Percentiles rank a stretch among this genome's conserved stretches.
Evolutionary conservation across 345 rosid genomes (phyloP).

Genomic region (Kandelia obovata): DNA sequence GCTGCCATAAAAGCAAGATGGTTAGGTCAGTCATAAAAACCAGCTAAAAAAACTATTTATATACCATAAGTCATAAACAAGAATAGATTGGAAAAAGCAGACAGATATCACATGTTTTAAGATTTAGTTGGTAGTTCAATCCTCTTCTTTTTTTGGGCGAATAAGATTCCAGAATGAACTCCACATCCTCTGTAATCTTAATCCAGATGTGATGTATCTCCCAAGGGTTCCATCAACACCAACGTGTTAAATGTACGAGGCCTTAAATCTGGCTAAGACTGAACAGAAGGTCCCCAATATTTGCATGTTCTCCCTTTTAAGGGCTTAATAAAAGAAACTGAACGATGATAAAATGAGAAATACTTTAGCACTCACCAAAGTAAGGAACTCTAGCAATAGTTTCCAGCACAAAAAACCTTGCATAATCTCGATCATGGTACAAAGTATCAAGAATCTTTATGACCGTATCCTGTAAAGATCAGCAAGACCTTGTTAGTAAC

Average conservation of each 20-base stretch:
- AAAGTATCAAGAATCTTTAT: constrained; percentile 78
- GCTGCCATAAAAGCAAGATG: constrained; percentile 43
- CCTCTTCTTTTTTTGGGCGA: too few species aligned
- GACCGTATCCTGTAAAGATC: constrained; percentile 64
- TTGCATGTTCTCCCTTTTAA: not conserved
- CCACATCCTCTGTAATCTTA: not conserved
- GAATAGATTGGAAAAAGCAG: constrained; percentile 3
- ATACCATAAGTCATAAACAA: not conserved
- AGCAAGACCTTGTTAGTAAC: not conserved
- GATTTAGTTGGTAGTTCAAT: too few species aligned
- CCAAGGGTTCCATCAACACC: too few species aligned
- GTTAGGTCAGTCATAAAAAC: constrained; percentile 1
- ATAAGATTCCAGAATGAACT: not conserved
- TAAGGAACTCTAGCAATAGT: constrained; percentile 98
- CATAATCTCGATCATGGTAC: constrained; percentile 75
- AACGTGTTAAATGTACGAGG: too few species aligned
- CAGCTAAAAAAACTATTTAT: not conserved
- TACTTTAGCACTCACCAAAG: constrained; percentile 56
- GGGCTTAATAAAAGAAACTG: not conserved
- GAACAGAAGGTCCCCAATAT: too few species aligned
- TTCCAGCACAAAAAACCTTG: constrained; percentile 90
- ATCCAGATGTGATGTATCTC: not conserved
- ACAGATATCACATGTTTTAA: not conserved
- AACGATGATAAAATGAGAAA: not conserved
- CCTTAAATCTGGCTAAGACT: too few species aligned